A percentile compares a stretch with the other conserved stretches of the same genome.
Evolutionary conservation across 805 yeast species (phyloP).

Genomic region (Metschnikowia henanensis): DNA sequence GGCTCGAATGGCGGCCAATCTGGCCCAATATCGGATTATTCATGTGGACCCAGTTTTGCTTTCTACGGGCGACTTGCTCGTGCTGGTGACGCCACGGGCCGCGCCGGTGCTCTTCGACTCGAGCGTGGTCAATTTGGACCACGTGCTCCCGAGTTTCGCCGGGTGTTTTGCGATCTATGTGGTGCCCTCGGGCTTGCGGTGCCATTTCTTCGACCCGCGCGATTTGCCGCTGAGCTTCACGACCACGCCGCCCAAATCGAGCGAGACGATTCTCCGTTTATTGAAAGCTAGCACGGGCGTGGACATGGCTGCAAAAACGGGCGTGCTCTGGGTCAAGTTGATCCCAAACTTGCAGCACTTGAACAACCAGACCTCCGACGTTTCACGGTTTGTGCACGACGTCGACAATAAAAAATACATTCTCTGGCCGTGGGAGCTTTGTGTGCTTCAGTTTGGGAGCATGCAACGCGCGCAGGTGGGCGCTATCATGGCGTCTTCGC

Average conservation of each 20-base stretch:
- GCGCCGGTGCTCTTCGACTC: slow-evolving; percentile 29
- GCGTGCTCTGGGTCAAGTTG: slow-evolving; percentile 60
- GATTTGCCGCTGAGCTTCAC: slow-evolving; percentile 26
- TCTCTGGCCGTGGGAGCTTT: slow-evolving; percentile 71
- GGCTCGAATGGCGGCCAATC: slow-evolving; percentile 7
- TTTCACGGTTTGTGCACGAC: slow-evolving; percentile 55
- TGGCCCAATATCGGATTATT: slow-evolving; percentile 23
- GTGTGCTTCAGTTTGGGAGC: slow-evolving; percentile 54
- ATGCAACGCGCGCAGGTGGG: slow-evolving; percentile 3
- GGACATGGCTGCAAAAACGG: slow-evolving; percentile 25
- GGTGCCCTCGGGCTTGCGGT: slow-evolving; percentile 43
- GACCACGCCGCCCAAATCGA: slow-evolving; percentile 24
- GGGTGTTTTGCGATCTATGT: slow-evolving; percentile 38
- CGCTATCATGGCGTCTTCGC: neutral
- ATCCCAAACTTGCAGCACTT: slow-evolving; percentile 68
- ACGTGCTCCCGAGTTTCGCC: slow-evolving; percentile 10
- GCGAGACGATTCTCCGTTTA: slow-evolving; percentile 30
- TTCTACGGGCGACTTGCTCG: slow-evolving; percentile 38
- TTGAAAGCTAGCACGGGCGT: slow-evolving; percentile 33
- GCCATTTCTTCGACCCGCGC: slow-evolving; percentile 37
- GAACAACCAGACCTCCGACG: slow-evolving; percentile 64
- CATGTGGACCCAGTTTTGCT: slow-evolving; percentile 40
- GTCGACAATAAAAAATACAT: slow-evolving; percentile 56
- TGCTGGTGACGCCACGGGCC: slow-evolving; percentile 28
- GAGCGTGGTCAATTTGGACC: slow-evolving; percentile 19